phyloP scores from a whole-genome alignment of 306 rosid species.

The Fagus sylvatica region DNA sequence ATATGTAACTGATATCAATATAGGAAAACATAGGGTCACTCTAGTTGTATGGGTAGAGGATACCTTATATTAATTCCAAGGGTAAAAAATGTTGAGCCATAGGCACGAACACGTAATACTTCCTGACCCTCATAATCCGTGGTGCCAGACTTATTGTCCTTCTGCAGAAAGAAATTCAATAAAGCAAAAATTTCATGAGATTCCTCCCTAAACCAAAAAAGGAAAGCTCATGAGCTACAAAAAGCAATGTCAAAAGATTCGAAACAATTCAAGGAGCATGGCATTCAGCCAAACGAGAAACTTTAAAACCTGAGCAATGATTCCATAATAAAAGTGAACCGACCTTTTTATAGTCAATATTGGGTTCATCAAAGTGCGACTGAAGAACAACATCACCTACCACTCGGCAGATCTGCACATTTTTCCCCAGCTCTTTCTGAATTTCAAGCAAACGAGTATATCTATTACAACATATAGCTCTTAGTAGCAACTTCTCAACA shows the following conservation, averaged over 20 bases:
- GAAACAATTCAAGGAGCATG: not conserved
- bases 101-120: conserved; percentile 83
- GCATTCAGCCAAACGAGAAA: not conserved
- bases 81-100: conserved; percentile 80
- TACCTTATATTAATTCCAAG: conserved; percentile 94
- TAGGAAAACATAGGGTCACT: not conserved
- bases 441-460: conserved; percentile 93
- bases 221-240: conserved; percentile 11
- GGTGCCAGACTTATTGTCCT: conserved; percentile 45
- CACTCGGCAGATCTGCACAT: conserved; percentile 65
- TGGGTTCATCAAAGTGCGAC: conserved; percentile 53
- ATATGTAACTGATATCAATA: not conserved
- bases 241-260: not conserved
- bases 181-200: conserved; percentile 23
- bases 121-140: conserved; percentile 75
- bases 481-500: conserved; percentile 85
- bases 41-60: conserved; percentile 7
- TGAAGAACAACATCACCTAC: conserved; percentile 76
- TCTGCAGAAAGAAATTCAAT: conserved; percentile 44
- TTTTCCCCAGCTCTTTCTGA: conserved; percentile 79
- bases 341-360: conserved; percentile 71
- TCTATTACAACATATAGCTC: conserved; percentile 86
- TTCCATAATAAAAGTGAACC: conserved; percentile 8
- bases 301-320: not conserved
- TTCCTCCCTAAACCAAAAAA: conserved; percentile 11